Evolutionary conservation across 75 land plant genomes (phyloP).

Genomic region (Cupressus sempervirens): DNA sequence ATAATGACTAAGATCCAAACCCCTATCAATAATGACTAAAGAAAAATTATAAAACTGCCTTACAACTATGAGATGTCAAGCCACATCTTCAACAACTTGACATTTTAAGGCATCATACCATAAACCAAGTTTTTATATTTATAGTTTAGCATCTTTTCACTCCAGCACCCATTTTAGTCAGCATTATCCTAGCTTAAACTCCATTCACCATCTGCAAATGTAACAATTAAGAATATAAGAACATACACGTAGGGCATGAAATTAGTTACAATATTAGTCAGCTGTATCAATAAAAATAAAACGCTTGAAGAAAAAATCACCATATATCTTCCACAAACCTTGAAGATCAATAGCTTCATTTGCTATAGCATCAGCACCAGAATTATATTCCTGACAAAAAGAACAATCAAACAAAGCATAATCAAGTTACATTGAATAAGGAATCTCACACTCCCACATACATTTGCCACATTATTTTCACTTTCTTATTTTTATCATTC

Average conservation of each 20-base stretch:
- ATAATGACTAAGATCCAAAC: background rate
- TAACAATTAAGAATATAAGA: background rate
- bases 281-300: background rate
- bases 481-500: no score
- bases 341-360: constrained; percentile 27
- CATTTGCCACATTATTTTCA: background rate
- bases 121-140: background rate
- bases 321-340: constrained; percentile 12
- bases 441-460: background rate
- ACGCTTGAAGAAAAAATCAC: background rate
- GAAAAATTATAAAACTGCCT: background rate
- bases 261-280: background rate
- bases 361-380: constrained; percentile 33
- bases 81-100: background rate
- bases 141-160: background rate
- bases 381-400: constrained; percentile 29
- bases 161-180: no score
- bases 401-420: background rate
- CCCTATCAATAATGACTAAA: background rate
- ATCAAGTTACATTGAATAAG: background rate
- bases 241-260: background rate
- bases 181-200: background rate
- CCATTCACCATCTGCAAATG: constrained; percentile 9
- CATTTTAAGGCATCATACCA: background rate
- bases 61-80: background rate